Percentiles rank a stretch among this genome's conserved stretches.
Conservation (phyloP, 2,329 filamentous ascomycete genomes). For the Diaporthe eres region DNA sequence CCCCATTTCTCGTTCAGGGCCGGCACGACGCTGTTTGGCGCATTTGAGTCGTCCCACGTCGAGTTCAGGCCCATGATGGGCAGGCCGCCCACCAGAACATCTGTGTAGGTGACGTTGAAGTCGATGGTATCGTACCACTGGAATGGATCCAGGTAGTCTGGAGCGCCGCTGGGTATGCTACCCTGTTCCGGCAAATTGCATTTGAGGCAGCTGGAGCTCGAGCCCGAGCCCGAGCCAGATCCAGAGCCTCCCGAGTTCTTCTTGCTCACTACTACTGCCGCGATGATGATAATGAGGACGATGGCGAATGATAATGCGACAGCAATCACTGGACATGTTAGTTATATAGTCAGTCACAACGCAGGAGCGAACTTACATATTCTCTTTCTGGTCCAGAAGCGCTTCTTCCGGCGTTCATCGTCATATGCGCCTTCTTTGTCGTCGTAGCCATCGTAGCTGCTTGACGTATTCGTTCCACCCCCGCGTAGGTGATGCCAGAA, state of each 20-base stretch:
- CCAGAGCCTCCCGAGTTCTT: constrained; percentile 60
- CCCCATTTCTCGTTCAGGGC: constrained; percentile 82
- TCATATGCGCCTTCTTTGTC: constrained; percentile 65
- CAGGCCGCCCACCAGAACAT: constrained; percentile 85
- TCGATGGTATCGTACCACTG: constrained; percentile 91
- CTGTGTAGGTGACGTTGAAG: constrained; percentile 96
- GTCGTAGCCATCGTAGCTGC: constrained; percentile 64
- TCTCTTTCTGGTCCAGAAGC: constrained; percentile 67
- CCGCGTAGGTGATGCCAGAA: constrained; percentile 56
- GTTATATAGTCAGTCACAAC: background rate
- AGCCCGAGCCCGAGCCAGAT: constrained; percentile 46
- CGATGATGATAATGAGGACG: constrained; percentile 76
- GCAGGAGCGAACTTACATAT: constrained; percentile 65
- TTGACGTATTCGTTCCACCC: constrained; percentile 53
- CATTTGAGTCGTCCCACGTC: constrained; percentile 86
- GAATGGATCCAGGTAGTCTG: constrained; percentile 89
- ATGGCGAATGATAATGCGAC: constrained; percentile 67
- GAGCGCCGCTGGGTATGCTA: constrained; percentile 73
- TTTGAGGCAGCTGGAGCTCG: constrained; percentile 51
- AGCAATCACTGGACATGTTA: constrained; percentile 66
- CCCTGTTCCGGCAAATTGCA: constrained; percentile 65
- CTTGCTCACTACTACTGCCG: constrained; percentile 76
- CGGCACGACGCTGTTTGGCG: constrained; percentile 85
- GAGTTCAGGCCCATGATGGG: constrained; percentile 90
- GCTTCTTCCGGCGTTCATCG: constrained; percentile 57